Percentiles rank a stretch among this genome's conserved stretches.
phyloP scores from a whole-genome alignment of 306 rosid species.

The Malus fusca region DNA sequence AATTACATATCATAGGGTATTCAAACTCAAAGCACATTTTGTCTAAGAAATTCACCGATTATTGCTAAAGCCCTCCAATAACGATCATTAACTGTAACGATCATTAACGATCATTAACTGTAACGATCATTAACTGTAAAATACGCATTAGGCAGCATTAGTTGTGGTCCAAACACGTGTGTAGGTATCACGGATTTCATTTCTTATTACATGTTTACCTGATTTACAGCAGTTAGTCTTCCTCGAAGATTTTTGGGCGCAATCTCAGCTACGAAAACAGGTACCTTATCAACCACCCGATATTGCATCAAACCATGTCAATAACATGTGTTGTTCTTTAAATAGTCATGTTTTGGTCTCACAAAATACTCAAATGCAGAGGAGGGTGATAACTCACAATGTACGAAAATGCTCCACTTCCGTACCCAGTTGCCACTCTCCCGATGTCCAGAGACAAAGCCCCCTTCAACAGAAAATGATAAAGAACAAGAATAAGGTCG shows the following conservation, averaged over 20 bases:
- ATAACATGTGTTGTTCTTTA: background rate
- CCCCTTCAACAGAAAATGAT: slow-evolving; percentile 37
- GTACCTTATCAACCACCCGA: slow-evolving; percentile 50
- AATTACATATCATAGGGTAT: background rate
- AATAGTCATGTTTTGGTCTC: background rate
- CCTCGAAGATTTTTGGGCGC: slow-evolving; percentile 92
- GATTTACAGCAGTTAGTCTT: slow-evolving; percentile 71
- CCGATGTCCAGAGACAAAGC: slow-evolving; percentile 66
- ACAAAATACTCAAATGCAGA: background rate
- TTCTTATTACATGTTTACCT: slow-evolving; percentile 34
- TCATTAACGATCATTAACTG: slow-evolving; percentile 91
- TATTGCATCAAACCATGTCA: background rate
- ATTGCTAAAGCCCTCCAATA: slow-evolving; percentile 69
- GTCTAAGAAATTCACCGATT: slow-evolving; percentile 34
- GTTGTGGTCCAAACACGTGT: background rate
- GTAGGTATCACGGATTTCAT: background rate
- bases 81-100: slow-evolving; percentile 67
- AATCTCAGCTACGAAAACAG: slow-evolving; percentile 82
- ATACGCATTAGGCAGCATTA: background rate
- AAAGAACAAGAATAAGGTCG: slow-evolving; percentile 3
- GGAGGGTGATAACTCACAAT: slow-evolving; percentile 38
- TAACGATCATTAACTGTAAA: slow-evolving; percentile 59
- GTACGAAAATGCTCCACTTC: slow-evolving; percentile 88
- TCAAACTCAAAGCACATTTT: slow-evolving; percentile 1
- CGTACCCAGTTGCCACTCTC: slow-evolving; percentile 90